A percentile compares a stretch with the other conserved stretches of the same genome.
Conservation (phyloP, 2,329 filamentous ascomycete genomes). For the Penicillium griseofulvum region DNA sequence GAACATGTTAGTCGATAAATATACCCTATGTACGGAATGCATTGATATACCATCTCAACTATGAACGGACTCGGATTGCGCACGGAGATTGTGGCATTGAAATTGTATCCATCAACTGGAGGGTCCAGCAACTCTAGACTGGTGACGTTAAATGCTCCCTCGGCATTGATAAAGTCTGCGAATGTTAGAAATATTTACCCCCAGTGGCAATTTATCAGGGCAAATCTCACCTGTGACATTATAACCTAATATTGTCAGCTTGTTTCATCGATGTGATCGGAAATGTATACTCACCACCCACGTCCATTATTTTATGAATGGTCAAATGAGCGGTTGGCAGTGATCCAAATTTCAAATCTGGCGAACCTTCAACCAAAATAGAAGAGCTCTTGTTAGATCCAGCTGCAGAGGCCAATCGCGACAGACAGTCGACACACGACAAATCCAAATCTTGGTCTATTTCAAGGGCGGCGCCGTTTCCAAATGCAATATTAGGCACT, state of each 20-base stretch:
- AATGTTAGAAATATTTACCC: background rate
- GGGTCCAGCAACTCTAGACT: constrained; percentile 18
- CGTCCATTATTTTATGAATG: constrained; percentile 23
- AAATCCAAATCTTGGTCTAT: constrained; percentile 27
- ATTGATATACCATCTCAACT: constrained; percentile 23
- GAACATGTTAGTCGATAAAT: background rate
- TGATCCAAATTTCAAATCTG: constrained; percentile 18
- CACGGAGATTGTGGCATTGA: constrained; percentile 27
- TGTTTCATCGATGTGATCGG: background rate
- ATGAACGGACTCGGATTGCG: constrained; percentile 21
- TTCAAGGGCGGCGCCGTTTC: constrained; percentile 9
- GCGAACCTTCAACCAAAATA: constrained; percentile 19
- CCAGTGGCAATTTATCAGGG: too few species aligned
- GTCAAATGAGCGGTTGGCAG: constrained; percentile 25
- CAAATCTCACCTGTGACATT: constrained; percentile 20
- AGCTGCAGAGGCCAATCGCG: constrained; percentile 16
- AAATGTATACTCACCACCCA: constrained; percentile 16
- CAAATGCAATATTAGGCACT: constrained; percentile 19
- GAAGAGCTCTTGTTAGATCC: constrained; percentile 19
- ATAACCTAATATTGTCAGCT: constrained; percentile 15
- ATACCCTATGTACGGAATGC: background rate
- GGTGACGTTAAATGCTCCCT: constrained; percentile 24
- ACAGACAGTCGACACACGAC: constrained; percentile 26
- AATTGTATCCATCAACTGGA: constrained; percentile 22
- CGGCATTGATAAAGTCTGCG: constrained; percentile 22